phyloP scores from a whole-genome alignment of 345 rosid genomes.

The Rhodamnia argentea region DNA sequence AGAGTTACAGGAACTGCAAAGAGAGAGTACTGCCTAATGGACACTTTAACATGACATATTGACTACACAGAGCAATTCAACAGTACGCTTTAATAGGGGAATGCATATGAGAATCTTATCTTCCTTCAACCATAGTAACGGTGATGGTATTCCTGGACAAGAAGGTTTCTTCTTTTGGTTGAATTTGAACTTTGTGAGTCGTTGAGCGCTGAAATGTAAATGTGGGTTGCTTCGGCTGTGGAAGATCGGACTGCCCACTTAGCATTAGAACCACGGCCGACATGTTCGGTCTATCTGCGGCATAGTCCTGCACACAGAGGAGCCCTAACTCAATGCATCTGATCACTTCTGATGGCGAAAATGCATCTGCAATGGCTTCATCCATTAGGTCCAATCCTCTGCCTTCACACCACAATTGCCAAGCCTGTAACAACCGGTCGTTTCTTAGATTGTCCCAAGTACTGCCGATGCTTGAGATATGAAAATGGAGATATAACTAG shows the following conservation, averaged over 20 bases:
- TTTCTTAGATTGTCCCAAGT: neutral
- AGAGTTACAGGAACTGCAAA: neutral
- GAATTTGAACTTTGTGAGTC: neutral
- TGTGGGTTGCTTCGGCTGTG: neutral
- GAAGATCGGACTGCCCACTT: neutral
- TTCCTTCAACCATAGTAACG: neutral
- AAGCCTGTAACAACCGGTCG: neutral
- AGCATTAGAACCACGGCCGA: neutral
- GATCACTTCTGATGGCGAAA: neutral
- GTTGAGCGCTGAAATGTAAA: neutral
- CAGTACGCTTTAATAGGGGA: neutral
- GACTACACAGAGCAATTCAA: neutral
- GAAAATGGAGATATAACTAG: neutral
- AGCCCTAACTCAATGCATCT: neutral
- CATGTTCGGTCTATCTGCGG: neutral
- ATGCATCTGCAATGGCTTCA: neutral
- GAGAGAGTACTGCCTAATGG: neutral
- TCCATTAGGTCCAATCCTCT: neutral
- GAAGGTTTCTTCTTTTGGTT: neutral
- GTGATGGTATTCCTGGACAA: neutral
- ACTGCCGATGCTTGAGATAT: neutral
- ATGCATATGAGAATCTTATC: neutral
- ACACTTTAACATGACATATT: neutral
- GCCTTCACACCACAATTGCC: neutral
- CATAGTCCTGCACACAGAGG: neutral